phyloP scores from a whole-genome alignment of 768 basidiomycete species.

The Filobasidium wieringae region DNA sequence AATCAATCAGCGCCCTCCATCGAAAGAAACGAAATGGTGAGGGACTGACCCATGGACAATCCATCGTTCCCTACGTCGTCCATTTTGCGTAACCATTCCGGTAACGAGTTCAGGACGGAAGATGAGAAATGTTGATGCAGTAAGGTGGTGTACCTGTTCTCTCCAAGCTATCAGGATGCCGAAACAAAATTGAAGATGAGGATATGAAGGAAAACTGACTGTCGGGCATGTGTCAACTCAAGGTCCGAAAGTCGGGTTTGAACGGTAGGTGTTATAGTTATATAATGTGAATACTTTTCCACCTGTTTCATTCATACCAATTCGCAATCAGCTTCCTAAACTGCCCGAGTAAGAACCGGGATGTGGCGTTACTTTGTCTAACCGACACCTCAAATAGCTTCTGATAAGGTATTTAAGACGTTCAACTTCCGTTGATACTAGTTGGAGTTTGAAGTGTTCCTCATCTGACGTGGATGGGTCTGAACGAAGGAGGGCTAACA shows the following conservation, averaged over 20 bases:
- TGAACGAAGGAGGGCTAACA: slow-evolving; percentile 58
- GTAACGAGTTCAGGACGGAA: slow-evolving; percentile 73
- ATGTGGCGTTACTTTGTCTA: slow-evolving; percentile 57
- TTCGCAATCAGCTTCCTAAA: not conserved
- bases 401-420: slow-evolving; percentile 84
- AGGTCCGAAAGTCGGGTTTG: slow-evolving; percentile 70
- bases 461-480: slow-evolving; percentile 81
- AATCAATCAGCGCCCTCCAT: not conserved
- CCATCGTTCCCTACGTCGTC: slow-evolving; percentile 71
- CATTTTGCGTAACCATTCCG: slow-evolving; percentile 60
- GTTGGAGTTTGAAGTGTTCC: slow-evolving; percentile 82
- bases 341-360: not conserved
- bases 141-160: slow-evolving; percentile 58
- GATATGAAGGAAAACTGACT: slow-evolving; percentile 42
- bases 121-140: slow-evolving; percentile 64
- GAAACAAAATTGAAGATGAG: not conserved
- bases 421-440: slow-evolving; percentile 89
- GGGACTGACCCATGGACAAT: slow-evolving; percentile 44
- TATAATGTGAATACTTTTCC: slow-evolving; percentile 72
- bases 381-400: slow-evolving; percentile 72
- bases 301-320: slow-evolving; percentile 47
- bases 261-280: slow-evolving; percentile 56
- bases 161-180: not conserved
- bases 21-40: not conserved
- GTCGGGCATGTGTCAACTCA: slow-evolving; percentile 65